These are phyloP conservation scores for Dictyostelium capitatum DNA, from an alignment of 78 protist genomes.

Conservation along the genomic window DNA sequence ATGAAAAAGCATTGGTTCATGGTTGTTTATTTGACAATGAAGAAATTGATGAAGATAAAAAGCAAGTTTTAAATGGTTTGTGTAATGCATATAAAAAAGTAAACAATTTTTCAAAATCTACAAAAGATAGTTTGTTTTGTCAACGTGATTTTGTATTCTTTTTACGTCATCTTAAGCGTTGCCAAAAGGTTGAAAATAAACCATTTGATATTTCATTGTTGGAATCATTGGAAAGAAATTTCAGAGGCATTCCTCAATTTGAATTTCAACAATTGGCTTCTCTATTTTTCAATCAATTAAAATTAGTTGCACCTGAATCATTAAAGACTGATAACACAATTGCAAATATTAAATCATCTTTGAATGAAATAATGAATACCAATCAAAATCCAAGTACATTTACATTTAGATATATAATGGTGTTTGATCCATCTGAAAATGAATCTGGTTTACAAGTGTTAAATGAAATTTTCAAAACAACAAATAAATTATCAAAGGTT, in stretches of 20 bases:
- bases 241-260: constrained; percentile 6
- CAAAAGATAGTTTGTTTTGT: constrained; percentile 25
- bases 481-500: too few species aligned
- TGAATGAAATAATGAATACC: neutral
- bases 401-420: constrained; percentile 47
- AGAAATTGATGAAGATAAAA: neutral
- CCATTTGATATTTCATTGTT: neutral
- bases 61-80: neutral
- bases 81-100: neutral
- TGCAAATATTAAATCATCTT: constrained; percentile 10
- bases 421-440: constrained; percentile 60
- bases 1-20: constrained; percentile 41
- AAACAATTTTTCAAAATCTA: neutral
- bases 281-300: neutral
- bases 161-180: neutral
- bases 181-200: neutral
- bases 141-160: constrained; percentile 63
- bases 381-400: constrained; percentile 16
- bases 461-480: constrained; percentile 24
- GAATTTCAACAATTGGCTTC: constrained; percentile 8
- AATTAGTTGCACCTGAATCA: neutral
- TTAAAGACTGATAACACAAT: constrained; percentile 32
- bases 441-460: constrained; percentile 20
- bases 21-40: constrained; percentile 24
- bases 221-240: constrained; percentile 54